These are phyloP conservation scores for Entrophospora sp. DNA, from an alignment of 192 early-diverging fungal genomes.

Conservation along the genomic window DNA sequence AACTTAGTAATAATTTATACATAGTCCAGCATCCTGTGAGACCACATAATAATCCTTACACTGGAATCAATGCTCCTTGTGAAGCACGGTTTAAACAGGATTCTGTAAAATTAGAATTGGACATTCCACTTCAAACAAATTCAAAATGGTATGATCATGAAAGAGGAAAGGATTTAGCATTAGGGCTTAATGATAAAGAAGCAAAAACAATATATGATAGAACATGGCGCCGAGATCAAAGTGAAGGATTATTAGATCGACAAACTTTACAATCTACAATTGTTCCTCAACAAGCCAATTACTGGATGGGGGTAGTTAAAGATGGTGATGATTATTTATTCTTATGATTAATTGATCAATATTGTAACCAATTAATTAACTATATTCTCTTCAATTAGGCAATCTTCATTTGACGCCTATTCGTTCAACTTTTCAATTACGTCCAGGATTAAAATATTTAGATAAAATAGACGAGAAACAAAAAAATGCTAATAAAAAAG, in stretches of 20 bases:
- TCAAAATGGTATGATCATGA: conserved; percentile 67
- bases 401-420: conserved; percentile 85
- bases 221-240: conserved; percentile 24
- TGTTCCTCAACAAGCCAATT: conserved; percentile 70
- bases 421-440: conserved; percentile 64
- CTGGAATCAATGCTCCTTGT: conserved; percentile 35
- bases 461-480: conserved; percentile 84
- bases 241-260: conserved; percentile 64
- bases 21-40: conserved; percentile 81
- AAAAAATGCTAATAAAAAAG: conserved; percentile 57
- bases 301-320: conserved; percentile 71
- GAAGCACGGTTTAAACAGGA: conserved; percentile 76
- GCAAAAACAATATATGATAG: conserved; percentile 53
- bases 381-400: too few species aligned
- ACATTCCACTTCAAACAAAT: conserved; percentile 69
- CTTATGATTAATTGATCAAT: background rate
- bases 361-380: too few species aligned
- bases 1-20: conserved; percentile 60
- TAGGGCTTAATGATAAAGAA: conserved; percentile 64
- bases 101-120: conserved; percentile 75
- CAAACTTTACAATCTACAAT: conserved; percentile 70
- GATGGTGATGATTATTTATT: conserved; percentile 39
- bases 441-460: conserved; percentile 82
- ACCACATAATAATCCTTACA: conserved; percentile 34
- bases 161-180: conserved; percentile 66